Base-by-base conservation (phyloP, 2,329 filamentous ascomycete species). In the Scytalidium lignicola region DNA sequence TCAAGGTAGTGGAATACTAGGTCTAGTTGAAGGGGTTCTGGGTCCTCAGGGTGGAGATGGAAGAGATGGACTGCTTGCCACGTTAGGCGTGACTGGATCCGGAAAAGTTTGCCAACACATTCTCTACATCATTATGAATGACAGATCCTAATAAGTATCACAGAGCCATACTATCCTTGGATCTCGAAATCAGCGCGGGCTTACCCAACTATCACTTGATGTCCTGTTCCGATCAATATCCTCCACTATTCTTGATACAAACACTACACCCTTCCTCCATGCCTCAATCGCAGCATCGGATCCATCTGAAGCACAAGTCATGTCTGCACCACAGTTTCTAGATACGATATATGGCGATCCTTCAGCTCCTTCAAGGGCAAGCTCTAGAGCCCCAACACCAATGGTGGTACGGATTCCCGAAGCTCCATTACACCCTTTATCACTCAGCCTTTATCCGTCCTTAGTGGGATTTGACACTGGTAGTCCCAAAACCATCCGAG, bases 131-230 rank as follows among this genome's bases (percentile, higher is more conserved):
- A 21, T 19, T 19, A n/a, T n/a, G 17, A 19, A n/a, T 15, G 40
- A 8, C 26, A 29, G n/a, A 17, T 39, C 29, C 49, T 52, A 32
- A 50, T 50, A 44, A 53, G 12, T 20, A 19, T 43, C 19, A 18
- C 63, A 96, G 92, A 95, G 89, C 55, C 92, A 99, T 67, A 99
- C 93, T 0, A 96, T 97, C 52, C 79, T 99, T 15, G 93, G 93
- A 48, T 95, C 89, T 12, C 86, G 85, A 58, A 82, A 79, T 19
- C 88, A 96, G 67, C 85, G 92, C 56, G 93, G 93, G 54, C 73
- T 99, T 47, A 95, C 90, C 0, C 93, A 99, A 67, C 85, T 99
- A 62, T 81, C 90, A 0, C 83, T 99, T 48, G 92, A 97, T 62
- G 80, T 95, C 39, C 77, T 97, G 44, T 99, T 95, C 70, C 83